phyloP scores from a whole-genome alignment of 208 protist species.

The Acanthamoeba quina region DNA sequence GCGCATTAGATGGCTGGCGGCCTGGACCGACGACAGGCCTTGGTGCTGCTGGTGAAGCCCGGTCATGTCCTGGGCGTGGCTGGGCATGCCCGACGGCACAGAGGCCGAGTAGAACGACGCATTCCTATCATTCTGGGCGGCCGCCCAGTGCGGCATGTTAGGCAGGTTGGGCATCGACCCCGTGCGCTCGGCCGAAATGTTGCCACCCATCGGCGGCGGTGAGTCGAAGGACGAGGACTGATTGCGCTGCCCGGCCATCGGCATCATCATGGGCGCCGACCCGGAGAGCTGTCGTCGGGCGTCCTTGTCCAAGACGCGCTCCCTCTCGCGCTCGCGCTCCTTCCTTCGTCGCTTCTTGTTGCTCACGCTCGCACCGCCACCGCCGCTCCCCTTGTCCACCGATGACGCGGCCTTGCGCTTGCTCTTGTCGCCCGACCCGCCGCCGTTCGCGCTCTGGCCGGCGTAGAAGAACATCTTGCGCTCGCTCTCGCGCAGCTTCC shows the following conservation, averaged over 20 bases:
- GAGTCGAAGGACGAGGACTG: background rate
- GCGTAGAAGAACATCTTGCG: conserved; percentile 66
- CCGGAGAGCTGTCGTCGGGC: background rate
- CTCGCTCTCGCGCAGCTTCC: conserved; percentile 39
- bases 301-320: conserved; percentile 1
- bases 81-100: background rate
- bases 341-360: conserved; percentile 24
- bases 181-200: background rate
- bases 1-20: background rate
- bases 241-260: too few species aligned
- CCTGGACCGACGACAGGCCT: background rate
- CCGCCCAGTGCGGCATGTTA: too few species aligned
- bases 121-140: background rate
- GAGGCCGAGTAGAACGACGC: background rate
- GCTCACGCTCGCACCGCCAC: background rate
- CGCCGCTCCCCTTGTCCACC: background rate
- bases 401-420: background rate
- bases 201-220: background rate
- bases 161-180: conserved; percentile 29
- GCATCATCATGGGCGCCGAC: background rate
- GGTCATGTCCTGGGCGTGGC: background rate
- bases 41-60: background rate
- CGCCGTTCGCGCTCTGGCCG: background rate
- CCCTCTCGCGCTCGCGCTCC: conserved; percentile 3
- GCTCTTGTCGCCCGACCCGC: background rate